phyloP scores from a whole-genome alignment of 495 filamentous ascomycete species.

The Penicillium steckii region DNA sequence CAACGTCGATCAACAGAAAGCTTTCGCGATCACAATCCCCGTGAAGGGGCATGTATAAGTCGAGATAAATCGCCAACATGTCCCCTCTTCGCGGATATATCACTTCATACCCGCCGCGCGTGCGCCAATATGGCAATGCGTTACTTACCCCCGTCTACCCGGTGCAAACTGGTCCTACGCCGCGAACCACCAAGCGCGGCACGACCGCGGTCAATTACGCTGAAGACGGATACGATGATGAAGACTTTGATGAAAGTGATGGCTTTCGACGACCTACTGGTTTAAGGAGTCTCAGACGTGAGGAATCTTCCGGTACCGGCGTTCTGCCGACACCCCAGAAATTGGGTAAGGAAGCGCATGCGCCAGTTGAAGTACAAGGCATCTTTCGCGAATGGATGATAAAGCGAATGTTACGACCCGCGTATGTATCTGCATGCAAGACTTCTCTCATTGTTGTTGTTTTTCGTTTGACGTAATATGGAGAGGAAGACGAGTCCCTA shows the following conservation, averaged over 20 bases:
- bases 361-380: conserved; percentile 81
- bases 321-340: conserved; percentile 66
- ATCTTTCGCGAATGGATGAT: conserved; percentile 95
- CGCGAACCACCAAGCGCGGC: conserved; percentile 92
- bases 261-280: conserved; percentile 78
- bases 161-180: conserved; percentile 60
- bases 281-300: conserved; percentile 74
- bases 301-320: conserved; percentile 64
- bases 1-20: conserved; percentile 18
- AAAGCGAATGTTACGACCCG: conserved; percentile 60
- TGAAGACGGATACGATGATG: conserved; percentile 91
- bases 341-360: conserved; percentile 77
- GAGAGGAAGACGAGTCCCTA: not conserved
- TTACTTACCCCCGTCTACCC: conserved; percentile 85
- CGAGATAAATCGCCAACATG: conserved; percentile 46
- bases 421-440: conserved; percentile 29
- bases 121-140: conserved; percentile 90
- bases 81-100: conserved; percentile 81
- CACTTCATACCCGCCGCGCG: conserved; percentile 85
- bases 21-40: conserved; percentile 14
- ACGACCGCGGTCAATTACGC: conserved; percentile 97
- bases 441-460: not conserved
- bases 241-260: conserved; percentile 89
- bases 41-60: conserved; percentile 44
- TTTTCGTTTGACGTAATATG: not conserved